Percentiles rank a stretch among this genome's conserved stretches.
These are phyloP conservation scores for Oxyria digyna DNA, from an alignment of 148 eudicot genomes.

Conservation along the genomic window DNA sequence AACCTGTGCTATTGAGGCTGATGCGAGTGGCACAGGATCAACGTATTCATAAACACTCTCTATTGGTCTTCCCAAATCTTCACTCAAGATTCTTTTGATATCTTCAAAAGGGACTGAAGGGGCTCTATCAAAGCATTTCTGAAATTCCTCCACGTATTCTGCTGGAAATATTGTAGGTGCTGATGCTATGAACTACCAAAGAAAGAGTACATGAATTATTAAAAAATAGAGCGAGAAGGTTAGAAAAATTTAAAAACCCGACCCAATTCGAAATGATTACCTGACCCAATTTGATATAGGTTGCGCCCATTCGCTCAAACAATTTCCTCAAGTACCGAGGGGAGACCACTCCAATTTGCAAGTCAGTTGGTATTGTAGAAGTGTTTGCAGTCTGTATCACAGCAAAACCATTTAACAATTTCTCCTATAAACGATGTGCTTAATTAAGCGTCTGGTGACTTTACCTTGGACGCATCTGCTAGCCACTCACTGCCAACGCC, in stretches of 20 bases:
- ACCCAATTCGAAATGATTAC: constrained; percentile 72
- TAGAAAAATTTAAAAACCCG: constrained; percentile 52
- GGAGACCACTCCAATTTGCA: constrained; percentile 75
- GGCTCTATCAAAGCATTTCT: constrained; percentile 90
- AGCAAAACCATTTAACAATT: constrained; percentile 8
- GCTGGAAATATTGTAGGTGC: constrained; percentile 93
- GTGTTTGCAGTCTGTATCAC: constrained; percentile 47
- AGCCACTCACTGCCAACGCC: constrained; percentile 98
- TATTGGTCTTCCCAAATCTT: constrained; percentile 74
- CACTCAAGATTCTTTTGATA: constrained; percentile 58
- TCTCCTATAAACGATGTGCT: not conserved
- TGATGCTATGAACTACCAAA: constrained; percentile 78
- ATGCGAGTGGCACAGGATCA: constrained; percentile 92
- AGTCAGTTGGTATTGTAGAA: constrained; percentile 50
- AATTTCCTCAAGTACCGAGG: constrained; percentile 77
- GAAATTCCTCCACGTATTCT: constrained; percentile 90
- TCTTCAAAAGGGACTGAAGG: constrained; percentile 78
- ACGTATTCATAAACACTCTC: constrained; percentile 82
- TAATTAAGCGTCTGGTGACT: not conserved
- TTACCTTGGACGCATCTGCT: constrained; percentile 76
- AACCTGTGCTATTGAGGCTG: constrained; percentile 99
- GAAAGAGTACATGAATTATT: constrained; percentile 11
- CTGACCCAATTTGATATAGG: constrained; percentile 96
- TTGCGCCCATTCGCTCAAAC: constrained; percentile 98
- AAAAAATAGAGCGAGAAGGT: not conserved